Base-by-base conservation (phyloP, 73 alveolate species). In the Symbiodinium natans region DNA sequence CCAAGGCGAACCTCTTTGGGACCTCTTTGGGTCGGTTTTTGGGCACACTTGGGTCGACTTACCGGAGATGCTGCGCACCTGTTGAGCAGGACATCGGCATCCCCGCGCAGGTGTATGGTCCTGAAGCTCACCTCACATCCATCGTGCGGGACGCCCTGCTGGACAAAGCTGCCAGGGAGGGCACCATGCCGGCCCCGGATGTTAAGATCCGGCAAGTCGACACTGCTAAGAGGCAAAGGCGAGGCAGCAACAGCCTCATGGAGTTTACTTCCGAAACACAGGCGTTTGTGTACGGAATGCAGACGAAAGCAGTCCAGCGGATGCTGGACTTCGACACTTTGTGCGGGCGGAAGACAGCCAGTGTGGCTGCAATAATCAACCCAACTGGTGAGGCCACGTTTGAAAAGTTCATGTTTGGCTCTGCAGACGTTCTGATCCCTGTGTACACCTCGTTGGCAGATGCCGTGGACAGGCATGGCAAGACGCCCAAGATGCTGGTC, bases 91-190 rank as follows among this genome's bases (percentile, higher is more conserved):
- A 93, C 27, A 93, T 82, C 73, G 99, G 99, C 39, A 59, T 93
- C 52, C 87, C 99, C 1, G 93, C 93, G 36, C 23, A 48, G 42
- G 99, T 93, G 93, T 93, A 93, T 31, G 99, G 99, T 8, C 99
- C 99, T 2, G 99, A 93, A 75, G 98, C 98, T 41, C 98, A 92
- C 68, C 86, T 92, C 92, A 92, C 98, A 31, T 92, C 98, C 59
- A 92, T 92, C 25, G 98, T 92, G 21, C 98, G 98, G 25, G 98
- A 92, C 43, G 98, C 98, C 41, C 73, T 92, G 19, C 80, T 63
- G 80, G 80, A 63, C 36, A 63, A 63, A n/a, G 80, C 33, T 13
- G 59, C 59, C 59, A 46, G 59, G 13, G 13, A 46, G 21, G 11
- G 56, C 25, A 29, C 83, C 36, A 4, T 21, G 68, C 56, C 98